Conservation (phyloP, 768 basidiomycete genomes). For the Pisolithus albus region DNA sequence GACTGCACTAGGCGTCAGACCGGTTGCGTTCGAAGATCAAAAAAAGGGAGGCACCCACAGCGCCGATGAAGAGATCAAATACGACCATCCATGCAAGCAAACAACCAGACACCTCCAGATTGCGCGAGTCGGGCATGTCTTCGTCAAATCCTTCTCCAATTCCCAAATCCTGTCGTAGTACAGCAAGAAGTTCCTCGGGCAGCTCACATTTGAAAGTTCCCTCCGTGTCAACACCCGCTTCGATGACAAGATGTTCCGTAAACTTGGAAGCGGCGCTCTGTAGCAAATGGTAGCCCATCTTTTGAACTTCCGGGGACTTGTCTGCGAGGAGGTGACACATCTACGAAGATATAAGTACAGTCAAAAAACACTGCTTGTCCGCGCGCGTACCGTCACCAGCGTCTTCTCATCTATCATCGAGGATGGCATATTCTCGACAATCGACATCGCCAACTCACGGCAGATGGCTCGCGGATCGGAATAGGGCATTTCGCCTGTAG, state of each 20-base stretch:
- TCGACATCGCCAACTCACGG: slow-evolving; percentile 57
- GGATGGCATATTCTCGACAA: slow-evolving; percentile 60
- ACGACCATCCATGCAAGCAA: slow-evolving; percentile 88
- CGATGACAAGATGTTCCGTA: slow-evolving; percentile 81
- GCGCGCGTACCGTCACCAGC: slow-evolving; percentile 48
- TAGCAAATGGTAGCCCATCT: slow-evolving; percentile 70
- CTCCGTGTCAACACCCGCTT: slow-evolving; percentile 75
- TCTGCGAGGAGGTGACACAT: slow-evolving; percentile 78
- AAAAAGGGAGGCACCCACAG: slow-evolving; percentile 44
- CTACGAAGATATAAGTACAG: slow-evolving; percentile 30
- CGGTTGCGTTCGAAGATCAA: background rate
- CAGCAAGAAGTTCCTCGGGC: slow-evolving; percentile 58
- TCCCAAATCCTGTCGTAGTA: slow-evolving; percentile 47
- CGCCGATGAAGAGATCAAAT: slow-evolving; percentile 77
- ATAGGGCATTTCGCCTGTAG: slow-evolving; percentile 12
- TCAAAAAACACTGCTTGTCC: background rate
- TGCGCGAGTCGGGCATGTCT: slow-evolving; percentile 30
- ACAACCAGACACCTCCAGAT: slow-evolving; percentile 49
- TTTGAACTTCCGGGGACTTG: slow-evolving; percentile 56
- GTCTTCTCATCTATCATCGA: slow-evolving; percentile 58
- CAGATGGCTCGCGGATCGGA: slow-evolving; percentile 63
- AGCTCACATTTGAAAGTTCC: slow-evolving; percentile 45
- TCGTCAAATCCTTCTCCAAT: slow-evolving; percentile 35
- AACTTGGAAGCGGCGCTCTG: slow-evolving; percentile 60
- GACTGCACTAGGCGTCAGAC: slow-evolving; percentile 46